Base-by-base conservation (phyloP, 1,284 basidiomycete species). In the Tausonia pullulans region DNA sequence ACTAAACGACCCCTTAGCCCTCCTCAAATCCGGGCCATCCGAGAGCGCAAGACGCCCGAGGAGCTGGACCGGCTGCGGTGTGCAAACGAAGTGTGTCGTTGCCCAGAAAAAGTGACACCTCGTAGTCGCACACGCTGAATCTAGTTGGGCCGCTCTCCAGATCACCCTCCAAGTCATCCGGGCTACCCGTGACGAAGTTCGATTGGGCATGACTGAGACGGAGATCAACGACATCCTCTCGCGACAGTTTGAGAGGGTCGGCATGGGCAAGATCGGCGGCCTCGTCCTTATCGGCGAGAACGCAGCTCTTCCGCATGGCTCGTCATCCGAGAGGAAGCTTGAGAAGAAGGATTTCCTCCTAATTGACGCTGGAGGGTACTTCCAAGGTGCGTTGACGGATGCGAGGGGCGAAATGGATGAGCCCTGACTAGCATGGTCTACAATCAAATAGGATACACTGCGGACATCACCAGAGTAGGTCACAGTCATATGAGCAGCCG, bases 251-350 rank as follows among this genome's bases (percentile, higher is more conserved):
- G 67, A 75, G 6, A 72, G 75, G 48, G 82, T 82, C 44, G 88
- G 61, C 5, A 50, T 66, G 9, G 61, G 87, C 0, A 76, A 91
- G 48, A 73, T 76, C 11, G 79, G 81, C 60, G 80, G 79, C 40
- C 76, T 90, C 40, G 84, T 87, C 0, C 78, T 90, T 16, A 90
- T 93, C 71, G 88, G 89, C 70, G 60, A 53, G 2, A 63, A 66
- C 68, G 90, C 88, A 1, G 89, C 88, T 0, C 81, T 90, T 16
- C 90, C 89, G 3, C 90, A 93, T 72, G 90, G 88, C 3, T 80
- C 81, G 41, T 88, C 88, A 1, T 84, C 83, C 0, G 85, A 90
- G 70, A 81, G 84, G 40, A 71, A 71, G 2, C 79, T 91, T 4
- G 75, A 75, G 1, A 71, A 74, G 59, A 72, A 79, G 9, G 89